These are phyloP conservation scores for Ustilago shanxiensis DNA, from an alignment of 1,284 basidiomycete genomes.

Conservation along the genomic window DNA sequence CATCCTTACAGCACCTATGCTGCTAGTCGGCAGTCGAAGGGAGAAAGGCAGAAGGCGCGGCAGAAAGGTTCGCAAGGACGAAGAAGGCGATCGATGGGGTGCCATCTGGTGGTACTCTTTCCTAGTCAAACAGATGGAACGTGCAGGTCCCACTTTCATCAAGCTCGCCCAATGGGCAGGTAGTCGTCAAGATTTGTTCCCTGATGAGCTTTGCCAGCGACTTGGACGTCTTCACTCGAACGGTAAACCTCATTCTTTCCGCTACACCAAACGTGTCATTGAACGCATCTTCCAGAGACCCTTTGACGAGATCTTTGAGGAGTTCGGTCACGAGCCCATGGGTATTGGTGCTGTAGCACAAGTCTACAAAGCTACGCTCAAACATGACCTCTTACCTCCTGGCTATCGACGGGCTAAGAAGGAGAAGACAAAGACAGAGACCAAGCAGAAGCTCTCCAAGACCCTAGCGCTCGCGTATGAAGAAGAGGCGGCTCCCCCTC, in stretches of 20 bases:
- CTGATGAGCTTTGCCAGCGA: constrained; percentile 86
- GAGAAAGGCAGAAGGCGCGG: constrained; percentile 53
- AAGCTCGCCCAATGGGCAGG: constrained; percentile 99
- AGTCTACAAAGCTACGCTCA: constrained; percentile 87
- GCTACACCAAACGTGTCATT: constrained; percentile 85
- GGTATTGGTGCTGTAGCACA: constrained; percentile 99
- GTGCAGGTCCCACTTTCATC: constrained; percentile 95
- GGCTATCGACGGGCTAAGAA: constrained; percentile 68
- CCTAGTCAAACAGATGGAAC: constrained; percentile 89
- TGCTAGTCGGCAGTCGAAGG: constrained; percentile 76
- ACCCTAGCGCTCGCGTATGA: constrained; percentile 61
- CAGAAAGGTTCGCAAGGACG: constrained; percentile 43
- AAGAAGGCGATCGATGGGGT: constrained; percentile 64
- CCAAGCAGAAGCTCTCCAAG: constrained; percentile 42
- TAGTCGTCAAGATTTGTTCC: constrained; percentile 93
- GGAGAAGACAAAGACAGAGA: constrained; percentile 19
- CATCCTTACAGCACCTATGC: constrained; percentile 84
- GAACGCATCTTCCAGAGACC: constrained; percentile 79
- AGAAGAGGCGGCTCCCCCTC: constrained; percentile 56
- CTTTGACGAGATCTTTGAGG: constrained; percentile 91
- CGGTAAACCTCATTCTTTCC: constrained; percentile 84
- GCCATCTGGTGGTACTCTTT: constrained; percentile 89
- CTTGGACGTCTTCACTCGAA: constrained; percentile 90
- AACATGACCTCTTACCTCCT: constrained; percentile 81
- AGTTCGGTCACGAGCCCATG: constrained; percentile 87